Percentiles rank a stretch among this genome's conserved stretches.
Conservation (phyloP, 2,329 filamentous ascomycete genomes). For the Sarocladium kiliense region DNA sequence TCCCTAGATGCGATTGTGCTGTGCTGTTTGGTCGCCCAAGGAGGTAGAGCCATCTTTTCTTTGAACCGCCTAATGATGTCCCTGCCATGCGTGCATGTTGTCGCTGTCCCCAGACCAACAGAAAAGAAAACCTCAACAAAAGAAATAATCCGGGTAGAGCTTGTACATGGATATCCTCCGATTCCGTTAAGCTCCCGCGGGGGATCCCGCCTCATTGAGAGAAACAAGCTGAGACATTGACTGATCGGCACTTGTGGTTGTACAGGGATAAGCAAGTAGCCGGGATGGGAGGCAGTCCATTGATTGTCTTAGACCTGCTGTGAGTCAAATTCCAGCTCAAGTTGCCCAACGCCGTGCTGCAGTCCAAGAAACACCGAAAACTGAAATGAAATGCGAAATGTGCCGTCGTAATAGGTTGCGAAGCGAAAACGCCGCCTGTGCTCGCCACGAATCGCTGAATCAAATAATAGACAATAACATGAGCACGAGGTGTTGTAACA, state of each 20-base stretch:
- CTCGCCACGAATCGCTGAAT: too few relatives aligned
- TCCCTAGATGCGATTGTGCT: not conserved
- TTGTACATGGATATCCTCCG: not conserved
- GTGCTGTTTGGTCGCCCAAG: not conserved
- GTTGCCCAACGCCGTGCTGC: constrained; percentile 1
- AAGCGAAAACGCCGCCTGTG: not conserved
- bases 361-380: not conserved
- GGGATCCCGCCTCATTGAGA: not conserved
- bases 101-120: not conserved
- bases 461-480: too few relatives aligned
- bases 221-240: not conserved
- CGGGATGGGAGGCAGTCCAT: not conserved
- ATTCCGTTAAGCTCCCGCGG: not conserved
- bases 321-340: not conserved
- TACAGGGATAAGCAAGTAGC: not conserved
- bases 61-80: not conserved
- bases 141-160: not conserved
- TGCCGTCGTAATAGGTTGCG: not conserved
- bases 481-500: too few relatives aligned
- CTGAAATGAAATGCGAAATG: not conserved
- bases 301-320: not conserved
- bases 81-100: not conserved
- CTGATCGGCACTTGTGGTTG: not conserved
- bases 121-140: not conserved
- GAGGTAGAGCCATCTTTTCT: not conserved